Percentiles rank a stretch among this genome's conserved stretches.
Evolutionary conservation across 805 yeast species (phyloP).

Genomic region (Metschnikowia lunata): DNA sequence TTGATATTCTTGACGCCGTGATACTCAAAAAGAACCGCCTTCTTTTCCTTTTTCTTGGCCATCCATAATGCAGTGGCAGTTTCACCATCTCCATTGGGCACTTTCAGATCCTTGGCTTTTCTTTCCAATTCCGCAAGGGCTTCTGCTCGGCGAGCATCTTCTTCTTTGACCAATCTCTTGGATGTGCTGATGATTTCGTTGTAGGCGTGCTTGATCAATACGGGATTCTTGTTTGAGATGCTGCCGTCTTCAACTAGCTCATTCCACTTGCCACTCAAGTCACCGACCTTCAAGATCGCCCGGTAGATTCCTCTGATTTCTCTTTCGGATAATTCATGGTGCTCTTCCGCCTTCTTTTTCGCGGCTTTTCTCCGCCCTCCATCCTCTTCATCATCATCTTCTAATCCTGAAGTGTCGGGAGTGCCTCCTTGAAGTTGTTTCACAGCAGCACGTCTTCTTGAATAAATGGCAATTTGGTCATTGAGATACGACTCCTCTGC

Average conservation of each 20-base stretch:
- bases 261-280: slow-evolving; percentile 72
- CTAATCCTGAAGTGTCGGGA: slow-evolving; percentile 35
- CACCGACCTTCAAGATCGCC: slow-evolving; percentile 78
- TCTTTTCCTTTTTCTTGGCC: slow-evolving; percentile 74
- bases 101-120: slow-evolving; percentile 52
- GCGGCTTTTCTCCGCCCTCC: slow-evolving; percentile 23
- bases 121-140: slow-evolving; percentile 56
- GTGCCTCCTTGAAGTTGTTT: slow-evolving; percentile 45
- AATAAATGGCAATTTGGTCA: slow-evolving; percentile 84
- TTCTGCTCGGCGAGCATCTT: slow-evolving; percentile 57
- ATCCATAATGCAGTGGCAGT: slow-evolving; percentile 48
- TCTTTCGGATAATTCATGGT: slow-evolving; percentile 66
- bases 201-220: slow-evolving; percentile 68
- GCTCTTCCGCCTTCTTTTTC: slow-evolving; percentile 33
- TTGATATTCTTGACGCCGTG: slow-evolving; percentile 83
- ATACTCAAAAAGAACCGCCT: slow-evolving; percentile 85
- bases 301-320: slow-evolving; percentile 84
- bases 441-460: slow-evolving; percentile 74
- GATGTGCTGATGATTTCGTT: slow-evolving; percentile 66
- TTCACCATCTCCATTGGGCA: slow-evolving; percentile 33
- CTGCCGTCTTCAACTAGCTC: slow-evolving; percentile 87
- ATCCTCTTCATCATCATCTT: slow-evolving; percentile 33
- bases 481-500: slow-evolving; percentile 82
- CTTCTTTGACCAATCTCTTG: slow-evolving; percentile 55
- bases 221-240: slow-evolving; percentile 78